Base-by-base conservation (phyloP, 1,284 basidiomycete genomes). In the Puccinia triticina region DNA sequence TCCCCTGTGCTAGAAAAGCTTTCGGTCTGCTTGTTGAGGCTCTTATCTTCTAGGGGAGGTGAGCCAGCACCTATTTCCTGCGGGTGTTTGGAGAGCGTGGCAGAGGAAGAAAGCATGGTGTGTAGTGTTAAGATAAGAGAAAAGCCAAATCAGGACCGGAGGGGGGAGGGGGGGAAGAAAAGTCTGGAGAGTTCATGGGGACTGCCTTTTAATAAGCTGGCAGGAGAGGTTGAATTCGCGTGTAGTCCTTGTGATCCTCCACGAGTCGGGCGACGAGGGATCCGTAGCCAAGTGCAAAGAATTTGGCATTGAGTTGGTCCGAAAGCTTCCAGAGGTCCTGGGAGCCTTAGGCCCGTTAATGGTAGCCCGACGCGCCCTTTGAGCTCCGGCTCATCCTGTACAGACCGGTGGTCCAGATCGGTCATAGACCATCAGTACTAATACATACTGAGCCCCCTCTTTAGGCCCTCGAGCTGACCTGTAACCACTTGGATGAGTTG, bases 191-290 rank as follows among this genome's bases (percentile, higher is more conserved):
- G 50, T n/a, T n/a, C n/a, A n/a, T 43, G 21, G n/a, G n/a, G 0
- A 18, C 50, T 53, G 50, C 23, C 50, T 57, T 57, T 29, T 29
- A 57, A 16, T 3, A 16, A 21, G 50, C 50, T 53, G n/a, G n/a
- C n/a, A n/a, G n/a, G 92, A 92, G 79, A 99, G 89, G 14, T 91
- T 91, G 87, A 99, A 98, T 71, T 90, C 96, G 94, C 21, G 90
- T 89, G 85, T 98, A 99, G 89, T 99, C 96, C 87, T 99, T 96
- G 86, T 98, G 99, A 88, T 99, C 97, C 87, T 98, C 96, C 85
- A 99, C 95, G 83, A 99, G 91, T 89, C 99, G 97, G 55, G 98
- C 95, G 75, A 99, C 97, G 71, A 99, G 90, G 23, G 96, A 95
- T 75, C 97, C 97, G 85, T 99, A 99, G 34, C 96, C 99, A 83